Conservation (phyloP, 2,329 filamentous ascomycete species). For the Clarireedia paspali region DNA sequence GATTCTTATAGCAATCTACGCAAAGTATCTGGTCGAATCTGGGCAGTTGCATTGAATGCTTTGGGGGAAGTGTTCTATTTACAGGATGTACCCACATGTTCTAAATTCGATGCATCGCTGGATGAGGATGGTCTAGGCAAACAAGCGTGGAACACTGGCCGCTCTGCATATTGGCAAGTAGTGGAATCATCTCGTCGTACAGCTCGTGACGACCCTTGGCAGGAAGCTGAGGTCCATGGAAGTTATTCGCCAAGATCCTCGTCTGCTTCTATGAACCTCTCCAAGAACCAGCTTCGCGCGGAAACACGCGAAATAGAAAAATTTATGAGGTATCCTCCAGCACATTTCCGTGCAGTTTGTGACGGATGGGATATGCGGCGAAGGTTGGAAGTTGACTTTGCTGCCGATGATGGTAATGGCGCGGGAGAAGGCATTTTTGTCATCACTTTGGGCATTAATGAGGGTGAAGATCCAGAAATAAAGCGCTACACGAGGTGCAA, state of each 20-base stretch:
- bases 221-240: slow-evolving; percentile 57
- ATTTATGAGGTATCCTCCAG: slow-evolving; percentile 64
- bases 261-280: slow-evolving; percentile 63
- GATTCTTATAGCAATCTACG: slow-evolving; percentile 70
- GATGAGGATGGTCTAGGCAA: slow-evolving; percentile 50
- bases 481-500: slow-evolving; percentile 51
- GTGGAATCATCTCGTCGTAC: slow-evolving; percentile 69
- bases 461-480: slow-evolving; percentile 35
- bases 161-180: slow-evolving; percentile 73
- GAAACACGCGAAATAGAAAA: slow-evolving; percentile 78
- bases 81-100: slow-evolving; percentile 56
- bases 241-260: slow-evolving; percentile 78
- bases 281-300: slow-evolving; percentile 59
- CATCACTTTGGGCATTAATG: slow-evolving; percentile 54
- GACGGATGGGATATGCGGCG: slow-evolving; percentile 90
- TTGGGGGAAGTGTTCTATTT: slow-evolving; percentile 88
- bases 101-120: slow-evolving; percentile 37
- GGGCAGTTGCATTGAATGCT: slow-evolving; percentile 91
- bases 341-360: slow-evolving; percentile 70
- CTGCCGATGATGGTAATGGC: slow-evolving; percentile 65
- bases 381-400: slow-evolving; percentile 81
- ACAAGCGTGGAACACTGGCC: slow-evolving; percentile 72
- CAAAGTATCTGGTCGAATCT: slow-evolving; percentile 63
- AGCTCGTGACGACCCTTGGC: slow-evolving; percentile 65
- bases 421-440: slow-evolving; percentile 73